Percentiles rank a stretch among this genome's conserved stretches.
phyloP scores from a whole-genome alignment of 2,329 filamentous ascomycete genomes.

The Colletotrichum euphorbiae region DNA sequence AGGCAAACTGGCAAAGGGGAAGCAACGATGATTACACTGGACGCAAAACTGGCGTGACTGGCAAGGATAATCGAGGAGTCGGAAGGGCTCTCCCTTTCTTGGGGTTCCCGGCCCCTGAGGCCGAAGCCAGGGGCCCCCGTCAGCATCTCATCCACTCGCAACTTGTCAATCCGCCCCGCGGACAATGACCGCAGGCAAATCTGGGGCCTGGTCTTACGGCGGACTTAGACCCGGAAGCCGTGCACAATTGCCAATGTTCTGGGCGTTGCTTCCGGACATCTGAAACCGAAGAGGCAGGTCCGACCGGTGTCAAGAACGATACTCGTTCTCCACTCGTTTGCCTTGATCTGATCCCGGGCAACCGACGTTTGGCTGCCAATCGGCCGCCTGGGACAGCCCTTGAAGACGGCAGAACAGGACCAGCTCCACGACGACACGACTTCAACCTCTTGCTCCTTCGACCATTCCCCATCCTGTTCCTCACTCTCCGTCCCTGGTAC shows the following conservation, averaged over 20 bases:
- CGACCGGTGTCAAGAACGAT: conserved; percentile 28
- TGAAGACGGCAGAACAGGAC: conserved; percentile 8
- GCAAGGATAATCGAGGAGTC: conserved; percentile 16
- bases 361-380: conserved; percentile 21
- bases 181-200: conserved; percentile 28
- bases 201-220: conserved; percentile 30
- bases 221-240: conserved; percentile 29
- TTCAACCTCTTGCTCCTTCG: conserved; percentile 9
- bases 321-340: conserved; percentile 34
- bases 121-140: conserved; percentile 22
- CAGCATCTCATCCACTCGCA: conserved; percentile 27
- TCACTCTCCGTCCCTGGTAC: conserved; percentile 18
- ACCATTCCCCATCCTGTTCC: conserved; percentile 8
- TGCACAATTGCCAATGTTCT: conserved; percentile 32
- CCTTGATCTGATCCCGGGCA: conserved; percentile 33
- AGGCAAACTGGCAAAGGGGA: conserved; percentile 22
- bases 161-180: conserved; percentile 25
- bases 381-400: neutral
- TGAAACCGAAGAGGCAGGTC: conserved; percentile 39
- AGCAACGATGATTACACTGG: conserved; percentile 27
- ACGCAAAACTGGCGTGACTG: conserved; percentile 39
- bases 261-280: conserved; percentile 36
- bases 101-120: conserved; percentile 27
- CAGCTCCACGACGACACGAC: conserved; percentile 19
- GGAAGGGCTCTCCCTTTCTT: conserved; percentile 15